phyloP scores from a whole-genome alignment of 108 stramenopile species.

The Cyclotella atomus region DNA sequence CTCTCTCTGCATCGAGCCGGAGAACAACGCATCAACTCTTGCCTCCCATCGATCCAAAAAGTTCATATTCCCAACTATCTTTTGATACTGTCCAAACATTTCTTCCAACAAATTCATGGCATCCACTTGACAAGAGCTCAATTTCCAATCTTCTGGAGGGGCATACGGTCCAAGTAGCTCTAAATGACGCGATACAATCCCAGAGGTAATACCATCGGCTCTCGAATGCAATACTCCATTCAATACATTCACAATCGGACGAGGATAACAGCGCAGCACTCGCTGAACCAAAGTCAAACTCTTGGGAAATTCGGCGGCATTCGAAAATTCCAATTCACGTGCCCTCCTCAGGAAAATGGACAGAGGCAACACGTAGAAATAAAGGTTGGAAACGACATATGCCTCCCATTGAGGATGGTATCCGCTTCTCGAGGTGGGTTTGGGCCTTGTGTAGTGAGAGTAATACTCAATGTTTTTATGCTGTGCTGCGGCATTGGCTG shows the following conservation, averaged over 20 bases:
- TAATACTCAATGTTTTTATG: slow-evolving; percentile 34
- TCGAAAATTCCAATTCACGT: slow-evolving; percentile 88
- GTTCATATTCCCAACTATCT: slow-evolving; percentile 59
- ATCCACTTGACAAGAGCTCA: slow-evolving; percentile 67
- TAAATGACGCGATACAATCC: slow-evolving; percentile 58
- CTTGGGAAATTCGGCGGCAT: slow-evolving; percentile 50
- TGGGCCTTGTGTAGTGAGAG: slow-evolving; percentile 46
- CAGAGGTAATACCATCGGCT: slow-evolving; percentile 29
- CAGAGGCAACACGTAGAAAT: slow-evolving; percentile 81
- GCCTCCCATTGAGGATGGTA: slow-evolving; percentile 78
- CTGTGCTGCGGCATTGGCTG: slow-evolving; percentile 33
- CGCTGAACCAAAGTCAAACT: slow-evolving; percentile 62
- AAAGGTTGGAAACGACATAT: slow-evolving; percentile 79
- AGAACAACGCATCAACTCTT: slow-evolving; percentile 54
- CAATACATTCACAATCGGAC: slow-evolving; percentile 65
- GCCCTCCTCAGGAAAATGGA: slow-evolving; percentile 89
- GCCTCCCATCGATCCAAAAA: slow-evolving; percentile 67
- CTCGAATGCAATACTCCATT: slow-evolving; percentile 52
- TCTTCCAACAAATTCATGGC: slow-evolving; percentile 84
- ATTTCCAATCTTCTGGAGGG: slow-evolving; percentile 55
- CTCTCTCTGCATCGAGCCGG: slow-evolving; percentile 56
- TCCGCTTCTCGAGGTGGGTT: slow-evolving; percentile 57
- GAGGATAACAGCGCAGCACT: slow-evolving; percentile 80
- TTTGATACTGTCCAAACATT: slow-evolving; percentile 74
- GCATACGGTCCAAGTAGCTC: slow-evolving; percentile 60